phyloP scores from a whole-genome alignment of 371 early-diverging fungal genomes.

The Entomophthora muscae region DNA sequence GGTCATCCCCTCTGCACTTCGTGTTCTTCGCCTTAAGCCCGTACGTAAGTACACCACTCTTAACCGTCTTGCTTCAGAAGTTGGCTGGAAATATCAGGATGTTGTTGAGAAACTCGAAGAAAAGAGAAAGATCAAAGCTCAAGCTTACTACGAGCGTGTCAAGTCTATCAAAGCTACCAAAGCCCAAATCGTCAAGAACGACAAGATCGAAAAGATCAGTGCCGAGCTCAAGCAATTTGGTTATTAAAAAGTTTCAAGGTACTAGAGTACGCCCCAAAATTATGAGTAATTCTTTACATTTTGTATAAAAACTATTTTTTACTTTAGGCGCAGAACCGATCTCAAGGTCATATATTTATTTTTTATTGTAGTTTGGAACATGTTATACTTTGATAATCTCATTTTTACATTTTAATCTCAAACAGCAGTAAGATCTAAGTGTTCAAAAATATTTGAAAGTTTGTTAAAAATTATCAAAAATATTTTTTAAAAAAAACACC shows the following conservation, averaged over 20 bases:
- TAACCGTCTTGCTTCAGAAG: conserved; percentile 85
- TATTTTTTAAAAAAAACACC: too few species aligned
- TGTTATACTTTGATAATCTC: too few species aligned
- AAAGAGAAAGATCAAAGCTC: conserved; percentile 89
- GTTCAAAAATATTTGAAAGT: too few species aligned
- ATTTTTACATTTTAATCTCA: too few species aligned
- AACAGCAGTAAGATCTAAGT: too few species aligned
- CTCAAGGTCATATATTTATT: too few species aligned
- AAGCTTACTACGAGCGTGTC: conserved; percentile 86
- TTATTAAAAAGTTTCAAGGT: conserved; percentile 33
- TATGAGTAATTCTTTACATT: too few species aligned
- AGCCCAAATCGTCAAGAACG: conserved; percentile 29
- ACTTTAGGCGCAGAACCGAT: too few species aligned
- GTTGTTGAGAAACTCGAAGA: conserved; percentile 90
- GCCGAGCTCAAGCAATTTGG: conserved; percentile 33
- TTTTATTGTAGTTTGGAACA: too few species aligned
- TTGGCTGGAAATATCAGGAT: conserved; percentile 99
- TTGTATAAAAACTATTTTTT: too few species aligned
- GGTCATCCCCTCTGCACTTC: conserved; percentile 93
- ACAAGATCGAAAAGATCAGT: conserved; percentile 30
- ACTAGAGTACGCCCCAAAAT: too few species aligned
- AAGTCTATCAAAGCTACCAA: conserved; percentile 47
- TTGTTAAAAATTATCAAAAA: too few species aligned
- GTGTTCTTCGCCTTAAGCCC: conserved; percentile 90
- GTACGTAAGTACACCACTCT: conserved; percentile 94